phyloP scores from a whole-genome alignment of 352 stramenopile genomes.

The Globisporangium ultimum region DNA sequence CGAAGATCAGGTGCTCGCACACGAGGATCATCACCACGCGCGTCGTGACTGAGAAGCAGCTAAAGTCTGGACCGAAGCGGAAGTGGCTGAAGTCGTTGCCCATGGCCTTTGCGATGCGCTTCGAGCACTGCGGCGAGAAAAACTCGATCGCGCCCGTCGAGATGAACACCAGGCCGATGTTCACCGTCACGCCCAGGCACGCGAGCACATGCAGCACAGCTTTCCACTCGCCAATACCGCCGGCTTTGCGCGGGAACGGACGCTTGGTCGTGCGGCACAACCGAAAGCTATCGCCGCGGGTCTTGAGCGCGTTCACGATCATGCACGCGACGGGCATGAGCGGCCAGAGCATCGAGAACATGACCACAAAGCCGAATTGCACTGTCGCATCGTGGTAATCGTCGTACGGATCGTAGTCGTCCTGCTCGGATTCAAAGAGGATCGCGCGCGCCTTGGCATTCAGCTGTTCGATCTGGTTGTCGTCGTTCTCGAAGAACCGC shows the following conservation, averaged over 20 bases:
- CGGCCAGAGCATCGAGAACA: slow-evolving; percentile 86
- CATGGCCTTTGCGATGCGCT: slow-evolving; percentile 52
- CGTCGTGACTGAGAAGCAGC: slow-evolving; percentile 70
- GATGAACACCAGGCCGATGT: slow-evolving; percentile 75
- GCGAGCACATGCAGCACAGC: slow-evolving; percentile 66
- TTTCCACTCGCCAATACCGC: slow-evolving; percentile 72
- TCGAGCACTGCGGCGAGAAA: slow-evolving; percentile 43
- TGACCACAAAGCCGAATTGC: slow-evolving; percentile 84
- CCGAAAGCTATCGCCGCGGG: slow-evolving; percentile 70
- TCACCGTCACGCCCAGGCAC: slow-evolving; percentile 66
- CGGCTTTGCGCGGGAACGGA: slow-evolving; percentile 69
- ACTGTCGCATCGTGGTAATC: slow-evolving; percentile 81
- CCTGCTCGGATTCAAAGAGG: slow-evolving; percentile 71
- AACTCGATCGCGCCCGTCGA: slow-evolving; percentile 80
- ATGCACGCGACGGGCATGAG: slow-evolving; percentile 77
- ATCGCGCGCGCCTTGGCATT: slow-evolving; percentile 69
- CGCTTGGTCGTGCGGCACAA: slow-evolving; percentile 71
- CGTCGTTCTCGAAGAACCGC: slow-evolving; percentile 64
- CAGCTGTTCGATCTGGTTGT: slow-evolving; percentile 55
- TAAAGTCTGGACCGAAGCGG: slow-evolving; percentile 71
- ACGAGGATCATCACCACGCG: slow-evolving; percentile 82
- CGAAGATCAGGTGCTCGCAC: slow-evolving; percentile 57
- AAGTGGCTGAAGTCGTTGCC: slow-evolving; percentile 57
- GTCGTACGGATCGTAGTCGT: slow-evolving; percentile 79
- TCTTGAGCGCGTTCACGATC: slow-evolving; percentile 78